Conservation (phyloP, 495 filamentous ascomycete genomes). For the Hypoxylon lienhwacheense region DNA sequence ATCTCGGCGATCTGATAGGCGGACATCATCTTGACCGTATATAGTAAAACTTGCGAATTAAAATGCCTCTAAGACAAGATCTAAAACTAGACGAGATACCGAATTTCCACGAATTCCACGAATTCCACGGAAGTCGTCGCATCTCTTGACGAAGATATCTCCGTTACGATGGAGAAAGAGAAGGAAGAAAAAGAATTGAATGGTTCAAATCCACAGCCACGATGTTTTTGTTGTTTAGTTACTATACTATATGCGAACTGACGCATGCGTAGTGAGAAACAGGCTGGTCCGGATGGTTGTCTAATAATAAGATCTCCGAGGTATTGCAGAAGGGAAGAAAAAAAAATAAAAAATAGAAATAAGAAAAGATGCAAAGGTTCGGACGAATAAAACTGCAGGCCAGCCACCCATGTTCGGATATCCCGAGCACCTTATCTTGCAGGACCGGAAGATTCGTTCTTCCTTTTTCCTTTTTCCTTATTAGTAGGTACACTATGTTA, state of each 20-base stretch:
- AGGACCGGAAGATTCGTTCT: slow-evolving; percentile 13
- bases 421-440: slow-evolving; percentile 16
- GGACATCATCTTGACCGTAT: slow-evolving; percentile 8
- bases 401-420: slow-evolving; percentile 33
- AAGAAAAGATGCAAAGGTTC: not conserved
- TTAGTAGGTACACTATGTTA: not conserved
- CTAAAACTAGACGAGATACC: slow-evolving; percentile 1
- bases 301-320: slow-evolving; percentile 32
- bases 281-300: slow-evolving; percentile 21
- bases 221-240: not conserved
- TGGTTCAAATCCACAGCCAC: no score
- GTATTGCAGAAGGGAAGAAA: slow-evolving; percentile 36
- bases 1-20: slow-evolving; percentile 1
- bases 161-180: no score
- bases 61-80: not conserved
- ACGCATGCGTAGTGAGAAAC: slow-evolving; percentile 17
- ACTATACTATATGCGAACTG: slow-evolving; percentile 10
- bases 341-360: slow-evolving; percentile 6
- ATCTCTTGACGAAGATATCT: slow-evolving; percentile 1
- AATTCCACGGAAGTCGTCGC: no score
- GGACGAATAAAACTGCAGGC: slow-evolving; percentile 15
- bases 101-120: slow-evolving; percentile 14
- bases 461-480: slow-evolving; percentile 1
- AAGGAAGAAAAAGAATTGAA: no score
- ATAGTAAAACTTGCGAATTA: no score